Base-by-base conservation (phyloP, 257 asterid species). In the Hygrophila difformis region DNA sequence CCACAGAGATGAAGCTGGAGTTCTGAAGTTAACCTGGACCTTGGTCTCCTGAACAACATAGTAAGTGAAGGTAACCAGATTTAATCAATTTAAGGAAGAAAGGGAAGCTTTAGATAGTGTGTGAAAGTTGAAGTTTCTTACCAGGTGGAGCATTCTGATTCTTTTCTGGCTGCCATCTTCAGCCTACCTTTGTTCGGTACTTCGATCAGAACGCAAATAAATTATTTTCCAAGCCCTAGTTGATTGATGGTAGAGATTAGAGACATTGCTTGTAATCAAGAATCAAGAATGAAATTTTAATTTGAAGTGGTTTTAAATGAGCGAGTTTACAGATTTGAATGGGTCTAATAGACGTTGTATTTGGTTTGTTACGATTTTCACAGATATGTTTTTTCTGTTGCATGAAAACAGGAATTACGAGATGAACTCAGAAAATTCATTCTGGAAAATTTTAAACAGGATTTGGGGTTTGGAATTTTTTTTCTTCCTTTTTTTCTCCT, bases 1-100 rank as follows among this genome's bases (percentile, higher is more conserved):
- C 93, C 94, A 19, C 67, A 47, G 2, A 79, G 55, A 46, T 68
- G 51, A 47, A 72, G 64, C 44, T 79, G 77, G 51, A 69, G 45
- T 22, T 65, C 81, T 37, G 81, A 56, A 15, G 76, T 50, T 16
- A 57, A 23, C 58, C 35, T 68, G n/a, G 71, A 41, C 61, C 53
- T 67, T 28, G 61, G 52, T 44, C 68, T 77, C 93, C 97, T 79
- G 63, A 51, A 39, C 0, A 59, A 44, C 1, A 38, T 5, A 21
- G 15, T 12, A 4, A 47, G 7, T 24, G 7, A 24, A 3, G 7
- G 7, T 24, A 7, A 2, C 7, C 29, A 24, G 29, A 24, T 24
- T 7, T 24, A 24, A 24, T 3, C 3, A 24, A 7, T 3, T 24
- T 24, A 24, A 2, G 7, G 7, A 33, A 33, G 2, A 24, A 24